Evolutionary conservation across 345 rosid genomes (phyloP), one percentile per base, ranked within the genome.

Genomic region (Hibiscus syriacus): DNA sequence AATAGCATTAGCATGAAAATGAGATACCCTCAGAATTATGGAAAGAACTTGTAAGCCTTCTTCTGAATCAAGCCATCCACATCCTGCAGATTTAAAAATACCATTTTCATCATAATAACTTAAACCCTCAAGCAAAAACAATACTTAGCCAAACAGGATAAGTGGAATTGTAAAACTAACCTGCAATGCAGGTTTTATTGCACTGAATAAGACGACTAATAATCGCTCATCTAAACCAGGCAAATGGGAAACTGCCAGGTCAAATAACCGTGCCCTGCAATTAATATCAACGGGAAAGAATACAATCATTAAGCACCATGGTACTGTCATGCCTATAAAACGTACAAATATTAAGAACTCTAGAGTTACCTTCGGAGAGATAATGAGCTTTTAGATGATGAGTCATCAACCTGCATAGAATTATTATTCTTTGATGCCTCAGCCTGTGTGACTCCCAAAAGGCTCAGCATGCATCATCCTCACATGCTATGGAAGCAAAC

Each of bases 21-120:
- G 32, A 45, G 71, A 50, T 81, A 94, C 99, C 95, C 77, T 86
- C 55, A 94, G 83, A 70, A 94, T 85, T 38, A 75, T 50, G 34
- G 96, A 89, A 79, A 94, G 92, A 71, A 84, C 95, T 81, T 94
- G 80, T 91, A 94, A 41, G 95, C 97, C 81, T 85, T 94, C 89
- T 94, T 94, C 71, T 94, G 99, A 68, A 89, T 77, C 55, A 80
- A 65, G 41, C 97, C 90, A 63, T 85, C 90, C 55, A 71, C 53
- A 69, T 89, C 92, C 99, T 89, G 86, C 84, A 79, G 55, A 76
- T n/a, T 54, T 56, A 73, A 68, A 0, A 52, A 62, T 27, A 75
- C 16, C 3, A 67, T 25, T 39, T 26, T 14, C 12, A 34, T 39
- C n/a, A n/a, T n/a, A 58, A 45, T 25, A n/a, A n/a, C n/a, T 38